These are phyloP conservation scores for Albizia julibrissin DNA, from an alignment of 306 rosid genomes.

Conservation along the genomic window DNA sequence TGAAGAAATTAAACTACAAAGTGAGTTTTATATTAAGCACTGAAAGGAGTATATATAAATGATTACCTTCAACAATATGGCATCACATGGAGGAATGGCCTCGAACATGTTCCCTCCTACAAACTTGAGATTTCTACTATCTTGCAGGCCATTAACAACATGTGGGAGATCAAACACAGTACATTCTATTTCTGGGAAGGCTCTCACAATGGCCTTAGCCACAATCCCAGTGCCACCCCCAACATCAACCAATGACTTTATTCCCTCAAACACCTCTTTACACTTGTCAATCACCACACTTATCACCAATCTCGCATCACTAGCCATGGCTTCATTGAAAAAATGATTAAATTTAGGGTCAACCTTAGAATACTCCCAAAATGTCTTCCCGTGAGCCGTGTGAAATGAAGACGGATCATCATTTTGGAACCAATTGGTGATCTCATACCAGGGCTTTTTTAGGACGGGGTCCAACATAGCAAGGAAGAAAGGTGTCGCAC, in stretches of 20 bases:
- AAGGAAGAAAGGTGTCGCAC: slow-evolving; percentile 25
- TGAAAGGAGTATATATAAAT: too few species aligned
- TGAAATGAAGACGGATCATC: slow-evolving; percentile 43
- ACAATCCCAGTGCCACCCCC: slow-evolving; percentile 65
- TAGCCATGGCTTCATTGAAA: slow-evolving; percentile 59
- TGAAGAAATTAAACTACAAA: too few species aligned
- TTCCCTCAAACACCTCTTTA: slow-evolving; percentile 42
- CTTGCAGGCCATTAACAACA: slow-evolving; percentile 48
- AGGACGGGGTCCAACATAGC: slow-evolving; percentile 27
- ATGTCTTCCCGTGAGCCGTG: slow-evolving; percentile 36
- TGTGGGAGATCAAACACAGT: slow-evolving; percentile 58
- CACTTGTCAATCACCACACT: slow-evolving; percentile 45
- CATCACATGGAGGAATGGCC: slow-evolving; percentile 45
- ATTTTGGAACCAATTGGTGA: slow-evolving; percentile 47
- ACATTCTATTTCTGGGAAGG: slow-evolving; percentile 49
- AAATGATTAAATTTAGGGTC: slow-evolving; percentile 13
- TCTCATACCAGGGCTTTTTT: slow-evolving; percentile 25
- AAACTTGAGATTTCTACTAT: slow-evolving; percentile 34
- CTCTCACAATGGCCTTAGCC: slow-evolving; percentile 42
- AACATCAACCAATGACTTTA: slow-evolving; percentile 53
- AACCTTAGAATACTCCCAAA: slow-evolving; percentile 42
- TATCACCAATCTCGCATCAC: slow-evolving; percentile 45
- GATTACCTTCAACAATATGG: slow-evolving; percentile 50
- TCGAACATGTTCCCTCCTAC: slow-evolving; percentile 59
- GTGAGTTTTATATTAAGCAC: too few species aligned